Conservation (phyloP, 257 asterid species). For the Nicotiana knightiana region DNA sequence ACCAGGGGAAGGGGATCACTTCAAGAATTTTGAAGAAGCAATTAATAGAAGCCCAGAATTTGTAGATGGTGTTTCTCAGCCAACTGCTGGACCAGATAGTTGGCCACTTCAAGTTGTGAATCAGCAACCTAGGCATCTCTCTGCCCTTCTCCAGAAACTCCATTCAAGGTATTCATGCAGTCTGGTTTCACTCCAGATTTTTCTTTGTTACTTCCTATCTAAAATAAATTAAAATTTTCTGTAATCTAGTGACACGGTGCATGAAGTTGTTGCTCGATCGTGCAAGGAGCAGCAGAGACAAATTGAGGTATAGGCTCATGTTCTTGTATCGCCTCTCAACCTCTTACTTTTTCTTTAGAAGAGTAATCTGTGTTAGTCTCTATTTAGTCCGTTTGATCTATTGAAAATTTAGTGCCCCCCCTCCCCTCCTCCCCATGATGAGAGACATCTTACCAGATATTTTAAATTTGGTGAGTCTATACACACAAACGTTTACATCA, state of each 20-base stretch:
- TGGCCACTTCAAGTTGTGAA: constrained; percentile 93
- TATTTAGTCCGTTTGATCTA: not conserved
- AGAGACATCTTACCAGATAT: not conserved
- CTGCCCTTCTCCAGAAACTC: constrained; percentile 95
- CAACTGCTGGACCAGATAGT: constrained; percentile 50
- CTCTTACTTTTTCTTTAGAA: not conserved
- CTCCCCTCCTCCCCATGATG: too few species aligned
- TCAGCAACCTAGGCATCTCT: constrained; percentile 85
- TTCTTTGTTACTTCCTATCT: not conserved
- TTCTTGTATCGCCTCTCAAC: not conserved
- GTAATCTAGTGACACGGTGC: constrained; percentile 68
- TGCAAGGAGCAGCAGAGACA: constrained; percentile 99
- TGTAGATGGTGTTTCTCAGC: constrained; percentile 49
- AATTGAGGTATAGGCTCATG: constrained; percentile 60
- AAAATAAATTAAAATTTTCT: constrained; percentile 10
- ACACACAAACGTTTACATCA: not conserved
- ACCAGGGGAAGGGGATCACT: constrained; percentile 55
- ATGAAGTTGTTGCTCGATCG: constrained; percentile 86
- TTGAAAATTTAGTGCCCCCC: not conserved
- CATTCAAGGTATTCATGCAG: constrained; percentile 68
- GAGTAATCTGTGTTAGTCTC: not conserved
- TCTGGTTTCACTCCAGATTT: not conserved
- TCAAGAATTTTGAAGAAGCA: constrained; percentile 71
- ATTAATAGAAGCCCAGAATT: constrained; percentile 60
- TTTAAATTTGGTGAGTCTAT: not conserved